Conservation (phyloP, 176 grass and related monocot species). For the Urochloa ruziziensis region DNA sequence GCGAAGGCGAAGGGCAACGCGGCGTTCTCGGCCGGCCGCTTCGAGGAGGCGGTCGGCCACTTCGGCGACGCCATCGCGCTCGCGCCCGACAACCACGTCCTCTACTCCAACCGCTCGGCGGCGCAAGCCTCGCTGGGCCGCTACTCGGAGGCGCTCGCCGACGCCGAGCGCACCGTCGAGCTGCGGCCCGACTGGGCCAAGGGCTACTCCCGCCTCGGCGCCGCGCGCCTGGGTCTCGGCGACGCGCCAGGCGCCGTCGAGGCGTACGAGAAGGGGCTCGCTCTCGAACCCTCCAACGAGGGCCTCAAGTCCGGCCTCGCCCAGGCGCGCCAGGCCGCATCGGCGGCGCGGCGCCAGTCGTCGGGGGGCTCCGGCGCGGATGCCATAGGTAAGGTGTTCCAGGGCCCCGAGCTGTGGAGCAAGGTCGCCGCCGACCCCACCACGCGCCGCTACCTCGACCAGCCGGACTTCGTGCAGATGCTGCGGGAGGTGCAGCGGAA, state of each 20-base stretch:
- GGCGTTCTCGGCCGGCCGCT: constrained; percentile 58
- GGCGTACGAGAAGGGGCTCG: constrained; percentile 87
- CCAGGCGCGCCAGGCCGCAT: constrained; percentile 48
- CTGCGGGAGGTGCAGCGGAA: constrained; percentile 84
- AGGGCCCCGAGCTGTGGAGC: constrained; percentile 90
- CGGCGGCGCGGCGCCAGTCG: constrained; percentile 16
- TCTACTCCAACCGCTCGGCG: constrained; percentile 97
- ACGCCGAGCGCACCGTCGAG: constrained; percentile 79
- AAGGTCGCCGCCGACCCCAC: constrained; percentile 77
- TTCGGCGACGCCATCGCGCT: constrained; percentile 61
- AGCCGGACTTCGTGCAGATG: constrained; percentile 89
- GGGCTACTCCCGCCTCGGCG: constrained; percentile 94
- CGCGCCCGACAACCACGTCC: constrained; percentile 57
- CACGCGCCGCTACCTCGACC: constrained; percentile 74
- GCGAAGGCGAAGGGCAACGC: constrained; percentile 71
- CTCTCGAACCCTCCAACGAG: constrained; percentile 67
- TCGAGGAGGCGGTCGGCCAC: constrained; percentile 48
- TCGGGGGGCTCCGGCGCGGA: constrained; percentile 27
- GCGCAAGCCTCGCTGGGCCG: constrained; percentile 81
- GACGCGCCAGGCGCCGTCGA: constrained; percentile 39
- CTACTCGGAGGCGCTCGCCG: constrained; percentile 75
- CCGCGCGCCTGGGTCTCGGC: constrained; percentile 78
- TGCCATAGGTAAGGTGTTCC: constrained; percentile 72
- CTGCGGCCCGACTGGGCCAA: constrained; percentile 95
- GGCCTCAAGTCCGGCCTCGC: constrained; percentile 59